These are phyloP conservation scores for Selaginella tamariscina DNA, from an alignment of 75 land plant genomes.

Conservation along the genomic window DNA sequence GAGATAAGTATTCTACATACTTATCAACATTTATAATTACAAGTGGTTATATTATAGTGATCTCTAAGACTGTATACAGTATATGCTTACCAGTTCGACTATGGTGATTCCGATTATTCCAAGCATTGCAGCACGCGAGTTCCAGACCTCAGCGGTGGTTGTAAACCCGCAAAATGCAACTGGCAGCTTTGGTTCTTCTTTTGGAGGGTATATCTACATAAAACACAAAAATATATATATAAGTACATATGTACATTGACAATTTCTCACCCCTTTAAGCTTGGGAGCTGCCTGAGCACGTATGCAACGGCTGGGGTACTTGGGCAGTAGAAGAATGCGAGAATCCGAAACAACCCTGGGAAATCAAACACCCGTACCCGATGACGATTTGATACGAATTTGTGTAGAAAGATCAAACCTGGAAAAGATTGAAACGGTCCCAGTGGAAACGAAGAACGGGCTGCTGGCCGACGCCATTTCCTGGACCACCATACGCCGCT, in stretches of 20 bases:
- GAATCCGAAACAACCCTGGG: background rate
- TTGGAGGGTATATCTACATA: slow-evolving; percentile 68
- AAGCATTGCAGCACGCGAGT: slow-evolving; percentile 89
- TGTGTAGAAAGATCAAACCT: background rate
- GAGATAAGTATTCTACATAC: too few relatives aligned
- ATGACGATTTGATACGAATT: too few relatives aligned
- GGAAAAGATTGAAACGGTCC: background rate
- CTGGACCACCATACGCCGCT: too few relatives aligned
- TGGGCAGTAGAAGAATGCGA: too few relatives aligned
- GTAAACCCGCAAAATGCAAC: slow-evolving; percentile 74
- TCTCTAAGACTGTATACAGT: too few relatives aligned
- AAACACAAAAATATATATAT: too few relatives aligned
- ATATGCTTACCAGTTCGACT: slow-evolving; percentile 62
- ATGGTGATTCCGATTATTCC: slow-evolving; percentile 73
- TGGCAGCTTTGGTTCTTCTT: slow-evolving; percentile 62
- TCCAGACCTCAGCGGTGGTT: slow-evolving; percentile 81
- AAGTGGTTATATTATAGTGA: too few relatives aligned
- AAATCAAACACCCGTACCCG: too few relatives aligned
- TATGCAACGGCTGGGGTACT: background rate
- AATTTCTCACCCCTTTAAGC: background rate
- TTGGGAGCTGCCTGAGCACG: background rate
- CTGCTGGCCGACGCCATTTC: too few relatives aligned
- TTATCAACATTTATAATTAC: too few relatives aligned
- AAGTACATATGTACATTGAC: too few relatives aligned
- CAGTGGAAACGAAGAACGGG: too few relatives aligned